Conservation (phyloP, 2,329 filamentous ascomycete genomes). For the Colletotrichum phormii region DNA sequence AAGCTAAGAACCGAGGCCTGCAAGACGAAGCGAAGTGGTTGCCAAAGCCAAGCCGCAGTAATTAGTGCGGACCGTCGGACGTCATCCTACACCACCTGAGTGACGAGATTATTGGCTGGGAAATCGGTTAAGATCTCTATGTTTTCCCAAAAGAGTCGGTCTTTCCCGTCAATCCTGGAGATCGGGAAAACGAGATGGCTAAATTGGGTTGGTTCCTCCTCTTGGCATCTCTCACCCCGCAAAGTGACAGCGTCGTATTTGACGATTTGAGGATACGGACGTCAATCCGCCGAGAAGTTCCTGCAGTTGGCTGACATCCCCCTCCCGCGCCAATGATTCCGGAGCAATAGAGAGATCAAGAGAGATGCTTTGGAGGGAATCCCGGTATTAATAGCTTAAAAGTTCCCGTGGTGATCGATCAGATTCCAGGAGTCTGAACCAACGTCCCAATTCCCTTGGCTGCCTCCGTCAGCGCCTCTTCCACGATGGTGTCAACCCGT, state of each 20-base stretch:
- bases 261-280: conserved; percentile 17
- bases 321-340: neutral
- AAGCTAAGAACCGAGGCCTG: no score
- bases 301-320: conserved; percentile 4
- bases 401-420: neutral
- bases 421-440: neutral
- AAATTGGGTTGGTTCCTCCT: neutral
- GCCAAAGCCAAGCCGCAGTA: neutral
- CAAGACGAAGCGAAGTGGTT: neutral
- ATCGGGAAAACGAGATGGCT: conserved; percentile 7
- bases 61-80: neutral
- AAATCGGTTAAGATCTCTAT: neutral
- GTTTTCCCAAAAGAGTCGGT: no score
- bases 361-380: neutral
- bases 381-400: neutral
- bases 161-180: conserved; percentile 6
- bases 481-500: neutral
- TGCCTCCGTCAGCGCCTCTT: neutral
- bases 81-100: neutral
- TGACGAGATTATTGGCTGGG: neutral
- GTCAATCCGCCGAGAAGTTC: neutral
- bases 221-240: conserved; percentile 15
- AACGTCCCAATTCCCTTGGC: neutral
- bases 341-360: neutral
- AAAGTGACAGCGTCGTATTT: neutral